Evolutionary conservation across 139 green algal genomes (phyloP).

Genomic region (Desmodesmus armatus): DNA sequence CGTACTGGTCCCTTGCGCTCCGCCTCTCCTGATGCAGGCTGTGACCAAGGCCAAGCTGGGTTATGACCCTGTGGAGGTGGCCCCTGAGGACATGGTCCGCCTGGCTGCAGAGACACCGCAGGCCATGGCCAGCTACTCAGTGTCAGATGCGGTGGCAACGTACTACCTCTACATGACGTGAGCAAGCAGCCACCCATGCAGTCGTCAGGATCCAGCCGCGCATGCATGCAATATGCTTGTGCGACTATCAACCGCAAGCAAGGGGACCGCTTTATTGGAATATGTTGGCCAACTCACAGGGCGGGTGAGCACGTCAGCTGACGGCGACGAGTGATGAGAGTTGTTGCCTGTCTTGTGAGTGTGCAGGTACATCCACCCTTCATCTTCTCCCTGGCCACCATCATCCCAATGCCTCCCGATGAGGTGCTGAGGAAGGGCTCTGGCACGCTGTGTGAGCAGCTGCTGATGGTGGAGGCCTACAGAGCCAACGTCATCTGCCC

Average conservation of each 20-base stretch:
- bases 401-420: conserved; percentile 98
- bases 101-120: conserved; percentile 80
- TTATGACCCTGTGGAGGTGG: conserved; percentile 96
- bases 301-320: too few species aligned
- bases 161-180: conserved; percentile 99
- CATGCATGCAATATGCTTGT: too few species aligned
- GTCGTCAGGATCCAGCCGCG: not conserved
- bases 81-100: conserved; percentile 96
- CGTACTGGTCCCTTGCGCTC: too few species aligned
- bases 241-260: too few species aligned
- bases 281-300: too few species aligned
- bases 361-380: conserved; percentile 98
- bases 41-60: conserved; percentile 98
- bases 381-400: conserved; percentile 98
- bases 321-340: too few species aligned
- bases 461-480: conserved; percentile 95
- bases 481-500: conserved; percentile 87
- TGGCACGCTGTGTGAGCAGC: conserved; percentile 97
- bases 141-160: conserved; percentile 97
- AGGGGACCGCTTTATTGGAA: too few species aligned
- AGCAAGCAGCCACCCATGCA: conserved; percentile 13
- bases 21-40: too few species aligned
- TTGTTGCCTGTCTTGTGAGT: too few species aligned
- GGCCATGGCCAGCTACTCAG: conserved; percentile 96
- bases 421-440: conserved; percentile 96